Percentiles rank a stretch among this genome's conserved stretches.
phyloP scores from a whole-genome alignment of 495 filamentous ascomycete species.

The Talaromyces liani region DNA sequence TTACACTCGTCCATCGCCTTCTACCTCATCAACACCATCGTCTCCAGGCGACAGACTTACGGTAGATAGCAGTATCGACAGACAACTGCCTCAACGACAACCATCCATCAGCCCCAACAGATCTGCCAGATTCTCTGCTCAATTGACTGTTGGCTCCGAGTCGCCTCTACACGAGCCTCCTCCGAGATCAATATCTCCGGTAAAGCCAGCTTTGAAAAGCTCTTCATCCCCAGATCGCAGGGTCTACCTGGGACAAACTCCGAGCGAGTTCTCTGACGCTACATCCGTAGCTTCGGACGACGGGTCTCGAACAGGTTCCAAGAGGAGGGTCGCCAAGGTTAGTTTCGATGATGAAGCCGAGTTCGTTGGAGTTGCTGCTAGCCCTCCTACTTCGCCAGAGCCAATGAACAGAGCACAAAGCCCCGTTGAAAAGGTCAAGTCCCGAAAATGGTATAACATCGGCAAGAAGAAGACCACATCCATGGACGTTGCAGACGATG shows the following conservation, averaged over 20 bases:
- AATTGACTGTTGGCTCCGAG: slow-evolving; percentile 40
- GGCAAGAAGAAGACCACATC: slow-evolving; percentile 35
- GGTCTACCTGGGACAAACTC: slow-evolving; percentile 25
- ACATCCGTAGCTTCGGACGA: slow-evolving; percentile 57
- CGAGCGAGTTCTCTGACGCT: slow-evolving; percentile 55
- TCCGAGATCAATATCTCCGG: slow-evolving; percentile 72
- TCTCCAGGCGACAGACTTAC: slow-evolving; percentile 14
- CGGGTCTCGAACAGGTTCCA: slow-evolving; percentile 32
- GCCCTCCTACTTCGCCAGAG: slow-evolving; percentile 40
- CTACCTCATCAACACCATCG: slow-evolving; percentile 8
- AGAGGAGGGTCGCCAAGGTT: slow-evolving; percentile 67
- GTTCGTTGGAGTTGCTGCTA: slow-evolving; percentile 52
- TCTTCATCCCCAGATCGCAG: slow-evolving; percentile 46
- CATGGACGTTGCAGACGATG: slow-evolving; percentile 29
- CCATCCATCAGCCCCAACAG: slow-evolving; percentile 56
- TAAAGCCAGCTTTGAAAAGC: slow-evolving; percentile 79
- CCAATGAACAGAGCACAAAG: slow-evolving; percentile 41
- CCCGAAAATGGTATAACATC: slow-evolving; percentile 48
- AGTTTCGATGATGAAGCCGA: slow-evolving; percentile 77
- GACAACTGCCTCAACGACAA: slow-evolving; percentile 10
- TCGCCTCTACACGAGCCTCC: slow-evolving; percentile 65
- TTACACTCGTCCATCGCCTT: slow-evolving; percentile 16
- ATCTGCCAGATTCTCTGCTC: slow-evolving; percentile 65
- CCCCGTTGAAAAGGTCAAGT: slow-evolving; percentile 34
- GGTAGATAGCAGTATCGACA: not conserved